These are phyloP conservation scores for Rubia yunnanensis DNA, from an alignment of 257 asterid genomes.

Conservation along the genomic window DNA sequence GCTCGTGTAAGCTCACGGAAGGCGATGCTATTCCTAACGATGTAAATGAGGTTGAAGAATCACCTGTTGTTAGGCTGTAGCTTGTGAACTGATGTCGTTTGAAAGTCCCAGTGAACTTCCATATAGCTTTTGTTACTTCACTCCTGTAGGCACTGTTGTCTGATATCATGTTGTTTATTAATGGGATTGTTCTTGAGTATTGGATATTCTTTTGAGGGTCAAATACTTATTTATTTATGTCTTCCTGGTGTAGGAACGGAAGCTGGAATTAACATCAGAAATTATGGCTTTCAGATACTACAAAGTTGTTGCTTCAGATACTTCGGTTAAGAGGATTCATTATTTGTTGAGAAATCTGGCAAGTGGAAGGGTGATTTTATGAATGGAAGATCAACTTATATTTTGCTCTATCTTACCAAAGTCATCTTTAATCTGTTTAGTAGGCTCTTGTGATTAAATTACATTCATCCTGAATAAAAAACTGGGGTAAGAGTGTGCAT, in stretches of 20 bases:
- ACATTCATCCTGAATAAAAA: neutral
- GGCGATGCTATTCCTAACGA: neutral
- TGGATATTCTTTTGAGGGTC: neutral
- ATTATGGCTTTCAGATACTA: neutral
- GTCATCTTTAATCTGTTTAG: neutral
- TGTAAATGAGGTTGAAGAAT: neutral
- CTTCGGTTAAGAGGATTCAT: neutral
- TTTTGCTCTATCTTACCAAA: neutral
- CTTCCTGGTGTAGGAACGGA: conserved; percentile 46
- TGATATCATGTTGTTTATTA: neutral
- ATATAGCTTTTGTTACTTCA: neutral
- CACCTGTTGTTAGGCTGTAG: neutral
- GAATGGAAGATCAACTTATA: neutral
- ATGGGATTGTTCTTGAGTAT: neutral
- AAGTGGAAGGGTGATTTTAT: neutral
- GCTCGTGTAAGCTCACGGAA: neutral
- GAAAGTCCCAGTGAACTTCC: neutral
- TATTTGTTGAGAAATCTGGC: neutral
- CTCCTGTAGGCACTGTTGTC: neutral
- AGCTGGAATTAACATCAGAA: neutral
- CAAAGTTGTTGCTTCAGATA: neutral
- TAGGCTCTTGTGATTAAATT: neutral
- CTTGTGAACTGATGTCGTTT: neutral
- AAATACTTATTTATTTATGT: conserved; percentile 15
- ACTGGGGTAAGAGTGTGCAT: neutral